A percentile compares a stretch with the other conserved stretches of the same genome.
Evolutionary conservation across 495 filamentous ascomycete genomes (phyloP).

Genomic region (Chlorociboria aeruginascens): DNA sequence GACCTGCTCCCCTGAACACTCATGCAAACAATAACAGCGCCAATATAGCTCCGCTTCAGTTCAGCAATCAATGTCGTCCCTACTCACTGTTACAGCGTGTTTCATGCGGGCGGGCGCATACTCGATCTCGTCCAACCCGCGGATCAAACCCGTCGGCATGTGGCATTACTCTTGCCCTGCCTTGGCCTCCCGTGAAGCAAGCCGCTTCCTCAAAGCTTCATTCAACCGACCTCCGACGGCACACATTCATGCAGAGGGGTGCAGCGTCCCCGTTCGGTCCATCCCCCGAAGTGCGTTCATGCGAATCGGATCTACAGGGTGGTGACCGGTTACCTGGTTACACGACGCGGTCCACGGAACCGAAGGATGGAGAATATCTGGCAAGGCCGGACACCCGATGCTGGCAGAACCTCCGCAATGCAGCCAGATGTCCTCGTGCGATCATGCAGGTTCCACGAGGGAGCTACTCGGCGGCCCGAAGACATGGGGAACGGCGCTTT

Average conservation of each 20-base stretch:
- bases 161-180: too few relatives aligned
- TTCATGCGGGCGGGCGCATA: not conserved
- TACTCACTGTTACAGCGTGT: not conserved
- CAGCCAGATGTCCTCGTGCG: too few relatives aligned
- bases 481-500: not conserved
- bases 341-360: not conserved
- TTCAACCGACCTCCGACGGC: not conserved
- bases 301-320: constrained; percentile 9
- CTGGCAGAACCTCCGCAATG: too few relatives aligned
- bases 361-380: not conserved
- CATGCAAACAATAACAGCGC: not conserved
- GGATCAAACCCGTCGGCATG: too few relatives aligned
- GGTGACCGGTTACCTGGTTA: not conserved
- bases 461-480: not conserved
- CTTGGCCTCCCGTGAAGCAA: not conserved
- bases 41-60: not conserved
- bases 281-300: constrained; percentile 3
- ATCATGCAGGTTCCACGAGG: not conserved
- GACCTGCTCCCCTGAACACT: not conserved
- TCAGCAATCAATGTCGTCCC: not conserved
- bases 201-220: not conserved
- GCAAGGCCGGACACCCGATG: too few relatives aligned
- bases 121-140: not conserved
- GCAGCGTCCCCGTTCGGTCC: not conserved
- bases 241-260: not conserved